These are phyloP conservation scores for Xylariaceae sp. DNA, from an alignment of 2,329 filamentous ascomycete species.

Conservation along the genomic window DNA sequence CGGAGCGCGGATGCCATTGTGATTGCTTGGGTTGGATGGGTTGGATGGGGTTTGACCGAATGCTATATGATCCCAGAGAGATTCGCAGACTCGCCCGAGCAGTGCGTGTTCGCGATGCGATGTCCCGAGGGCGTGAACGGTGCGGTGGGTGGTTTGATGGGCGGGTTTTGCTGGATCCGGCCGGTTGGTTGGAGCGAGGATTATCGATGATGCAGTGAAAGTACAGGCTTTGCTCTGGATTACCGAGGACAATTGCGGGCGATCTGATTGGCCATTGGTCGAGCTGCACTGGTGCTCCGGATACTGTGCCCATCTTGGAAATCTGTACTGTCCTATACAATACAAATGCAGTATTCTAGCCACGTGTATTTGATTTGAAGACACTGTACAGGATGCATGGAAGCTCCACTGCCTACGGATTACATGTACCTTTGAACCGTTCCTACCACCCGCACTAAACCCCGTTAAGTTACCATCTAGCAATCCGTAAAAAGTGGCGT, in stretches of 20 bases:
- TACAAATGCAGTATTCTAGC: no score
- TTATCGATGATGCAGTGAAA: slow-evolving; percentile 28
- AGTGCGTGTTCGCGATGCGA: neutral
- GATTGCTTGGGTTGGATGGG: neutral
- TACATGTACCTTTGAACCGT: no score
- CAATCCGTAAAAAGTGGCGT: no score
- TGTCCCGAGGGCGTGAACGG: neutral
- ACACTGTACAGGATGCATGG: no score
- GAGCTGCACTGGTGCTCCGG: neutral
- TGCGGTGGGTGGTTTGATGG: neutral
- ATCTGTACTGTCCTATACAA: neutral
- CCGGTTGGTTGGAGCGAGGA: neutral
- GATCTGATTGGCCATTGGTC: slow-evolving; percentile 39
- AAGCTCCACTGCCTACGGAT: no score
- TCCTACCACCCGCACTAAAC: no score
- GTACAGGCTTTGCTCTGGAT: slow-evolving; percentile 27
- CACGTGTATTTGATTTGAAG: no score
- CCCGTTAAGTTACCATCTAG: no score
- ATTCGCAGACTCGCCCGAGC: neutral
- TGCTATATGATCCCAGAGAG: slow-evolving; percentile 1
- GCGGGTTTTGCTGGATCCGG: neutral
- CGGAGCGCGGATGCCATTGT: slow-evolving; percentile 54
- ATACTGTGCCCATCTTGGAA: neutral
- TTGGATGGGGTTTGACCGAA: neutral
- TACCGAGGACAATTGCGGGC: slow-evolving; percentile 49